phyloP scores from a whole-genome alignment of 2,329 filamentous ascomycete genomes.

The Sporothrix brunneoviolacea region DNA sequence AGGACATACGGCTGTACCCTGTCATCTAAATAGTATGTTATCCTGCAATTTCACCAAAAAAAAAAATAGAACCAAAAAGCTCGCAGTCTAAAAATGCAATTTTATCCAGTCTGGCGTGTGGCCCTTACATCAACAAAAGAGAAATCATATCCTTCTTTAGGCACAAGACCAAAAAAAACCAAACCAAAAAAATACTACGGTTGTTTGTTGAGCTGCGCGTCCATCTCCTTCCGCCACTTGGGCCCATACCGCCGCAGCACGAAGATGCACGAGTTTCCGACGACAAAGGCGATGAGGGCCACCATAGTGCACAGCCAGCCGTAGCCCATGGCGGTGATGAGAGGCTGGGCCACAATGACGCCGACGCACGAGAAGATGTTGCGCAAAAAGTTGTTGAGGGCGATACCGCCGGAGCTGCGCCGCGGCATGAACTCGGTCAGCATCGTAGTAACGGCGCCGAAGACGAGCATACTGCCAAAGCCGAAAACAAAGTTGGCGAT shows the following conservation, averaged over 20 bases:
- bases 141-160: too few relatives aligned
- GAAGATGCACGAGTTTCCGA: slow-evolving; percentile 52
- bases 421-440: slow-evolving; percentile 77
- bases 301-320: slow-evolving; percentile 67
- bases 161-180: too few relatives aligned
- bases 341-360: slow-evolving; percentile 60
- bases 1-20: too few relatives aligned
- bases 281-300: slow-evolving; percentile 47
- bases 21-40: too few relatives aligned
- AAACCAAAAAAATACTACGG: too few relatives aligned
- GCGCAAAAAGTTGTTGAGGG: slow-evolving; percentile 73
- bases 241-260: slow-evolving; percentile 53
- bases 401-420: slow-evolving; percentile 64
- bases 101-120: too few relatives aligned
- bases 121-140: too few relatives aligned
- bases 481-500: slow-evolving; percentile 70
- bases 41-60: too few relatives aligned
- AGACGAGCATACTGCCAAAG: slow-evolving; percentile 71
- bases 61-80: too few relatives aligned
- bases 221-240: slow-evolving; percentile 59
- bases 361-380: slow-evolving; percentile 74
- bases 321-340: slow-evolving; percentile 63
- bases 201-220: slow-evolving; percentile 31
- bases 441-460: slow-evolving; percentile 70
- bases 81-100: too few relatives aligned